Evolutionary conservation across 768 basidiomycete genomes (phyloP).

Genomic region (Lactarius sanguifluus): DNA sequence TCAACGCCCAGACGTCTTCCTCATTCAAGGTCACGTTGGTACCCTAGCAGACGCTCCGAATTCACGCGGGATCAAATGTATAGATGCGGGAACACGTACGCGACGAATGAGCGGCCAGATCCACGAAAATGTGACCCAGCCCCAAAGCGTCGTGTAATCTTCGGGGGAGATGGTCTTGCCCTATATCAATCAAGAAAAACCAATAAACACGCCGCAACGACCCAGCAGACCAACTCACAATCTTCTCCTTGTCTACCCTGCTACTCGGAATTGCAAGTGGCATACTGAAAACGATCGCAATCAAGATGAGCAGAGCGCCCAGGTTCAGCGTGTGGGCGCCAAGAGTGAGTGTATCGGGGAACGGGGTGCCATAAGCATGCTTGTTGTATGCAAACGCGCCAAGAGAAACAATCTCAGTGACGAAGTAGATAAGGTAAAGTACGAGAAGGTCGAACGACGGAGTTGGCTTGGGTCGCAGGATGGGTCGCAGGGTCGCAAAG

Average conservation of each 20-base stretch:
- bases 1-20: conserved; percentile 69
- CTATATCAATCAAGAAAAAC: conserved; percentile 36
- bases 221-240: conserved; percentile 47
- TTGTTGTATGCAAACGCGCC: conserved; percentile 57
- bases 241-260: conserved; percentile 51
- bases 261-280: conserved; percentile 65
- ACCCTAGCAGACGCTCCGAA: conserved; percentile 34
- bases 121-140: conserved; percentile 75
- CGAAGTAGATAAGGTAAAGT: conserved; percentile 53
- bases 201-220: conserved; percentile 6
- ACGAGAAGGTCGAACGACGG: conserved; percentile 62
- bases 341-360: conserved; percentile 39
- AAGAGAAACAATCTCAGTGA: conserved; percentile 47
- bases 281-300: conserved; percentile 56
- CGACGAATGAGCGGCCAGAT: conserved; percentile 61
- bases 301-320: conserved; percentile 41
- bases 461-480: conserved; percentile 53
- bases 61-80: neutral
- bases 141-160: conserved; percentile 70
- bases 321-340: conserved; percentile 44
- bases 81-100: conserved; percentile 34
- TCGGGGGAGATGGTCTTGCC: conserved; percentile 62
- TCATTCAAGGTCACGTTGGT: conserved; percentile 59
- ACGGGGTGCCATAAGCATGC: conserved; percentile 42
- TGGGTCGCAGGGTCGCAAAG: conserved; percentile 58